Conservation (phyloP, 2,329 filamentous ascomycete genomes). For the Penicillium sp. region DNA sequence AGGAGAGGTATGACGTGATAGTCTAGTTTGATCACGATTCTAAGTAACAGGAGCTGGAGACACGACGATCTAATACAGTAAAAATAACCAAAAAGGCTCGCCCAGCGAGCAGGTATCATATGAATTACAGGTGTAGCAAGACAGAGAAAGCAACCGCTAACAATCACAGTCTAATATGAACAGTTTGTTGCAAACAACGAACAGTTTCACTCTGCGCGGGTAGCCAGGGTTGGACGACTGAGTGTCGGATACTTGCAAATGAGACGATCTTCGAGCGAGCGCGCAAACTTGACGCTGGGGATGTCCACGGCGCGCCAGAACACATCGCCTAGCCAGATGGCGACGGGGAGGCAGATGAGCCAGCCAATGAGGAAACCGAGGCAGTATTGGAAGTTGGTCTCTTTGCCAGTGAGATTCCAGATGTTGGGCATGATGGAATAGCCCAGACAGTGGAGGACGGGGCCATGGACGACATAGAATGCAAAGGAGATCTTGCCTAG, state of each 20-base stretch:
- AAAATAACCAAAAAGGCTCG: slow-evolving; percentile 2
- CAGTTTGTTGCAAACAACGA: not conserved
- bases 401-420: slow-evolving; percentile 39
- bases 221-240: slow-evolving; percentile 5
- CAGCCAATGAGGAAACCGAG: slow-evolving; percentile 41
- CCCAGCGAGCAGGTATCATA: slow-evolving; percentile 11
- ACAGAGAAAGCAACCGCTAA: not conserved
- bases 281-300: slow-evolving; percentile 49
- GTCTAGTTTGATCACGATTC: not conserved
- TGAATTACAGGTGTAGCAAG: not conserved
- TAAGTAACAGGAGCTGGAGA: not conserved
- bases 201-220: slow-evolving; percentile 5
- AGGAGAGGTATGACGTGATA: not conserved
- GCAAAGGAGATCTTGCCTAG: slow-evolving; percentile 48
- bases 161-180: not conserved
- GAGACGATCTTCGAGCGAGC: slow-evolving; percentile 46
- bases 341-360: slow-evolving; percentile 36
- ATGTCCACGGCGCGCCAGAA: slow-evolving; percentile 59
- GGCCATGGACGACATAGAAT: slow-evolving; percentile 48
- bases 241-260: slow-evolving; percentile 19
- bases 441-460: slow-evolving; percentile 42
- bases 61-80: not conserved
- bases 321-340: slow-evolving; percentile 57
- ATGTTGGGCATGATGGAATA: slow-evolving; percentile 44
- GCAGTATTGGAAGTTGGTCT: slow-evolving; percentile 38